A percentile compares a stretch with the other conserved stretches of the same genome.
Conservation (phyloP, 345 rosid species). For the Toxicodendron radicans region DNA sequence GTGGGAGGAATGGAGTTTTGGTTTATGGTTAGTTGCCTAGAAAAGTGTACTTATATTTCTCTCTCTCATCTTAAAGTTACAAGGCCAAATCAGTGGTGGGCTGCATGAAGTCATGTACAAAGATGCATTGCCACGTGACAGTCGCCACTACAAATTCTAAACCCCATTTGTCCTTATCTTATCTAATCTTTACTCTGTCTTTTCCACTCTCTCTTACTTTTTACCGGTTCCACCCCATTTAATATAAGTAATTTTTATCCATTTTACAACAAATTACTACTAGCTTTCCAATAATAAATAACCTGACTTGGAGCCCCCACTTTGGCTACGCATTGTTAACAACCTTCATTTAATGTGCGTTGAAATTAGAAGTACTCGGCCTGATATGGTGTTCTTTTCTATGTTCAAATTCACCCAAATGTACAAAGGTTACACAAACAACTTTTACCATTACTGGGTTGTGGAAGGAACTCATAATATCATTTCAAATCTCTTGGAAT, state of each 20-base stretch:
- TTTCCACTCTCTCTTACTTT: background rate
- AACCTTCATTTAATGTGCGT: slow-evolving; percentile 11
- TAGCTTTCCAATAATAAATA: slow-evolving; percentile 10
- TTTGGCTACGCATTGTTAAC: background rate
- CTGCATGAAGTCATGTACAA: slow-evolving; percentile 26
- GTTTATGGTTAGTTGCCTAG: background rate
- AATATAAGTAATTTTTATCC: too few species aligned
- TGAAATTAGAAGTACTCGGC: background rate
- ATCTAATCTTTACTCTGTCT: background rate
- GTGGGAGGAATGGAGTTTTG: background rate
- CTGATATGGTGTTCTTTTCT: background rate
- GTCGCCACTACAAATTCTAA: slow-evolving; percentile 18
- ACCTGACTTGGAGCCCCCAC: too few species aligned
- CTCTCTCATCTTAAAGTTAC: slow-evolving; percentile 14
- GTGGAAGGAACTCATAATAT: too few species aligned
- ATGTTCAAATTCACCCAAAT: background rate
- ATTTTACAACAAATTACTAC: slow-evolving; percentile 1
- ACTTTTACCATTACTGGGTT: too few species aligned
- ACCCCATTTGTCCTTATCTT: slow-evolving; percentile 9
- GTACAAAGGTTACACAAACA: background rate
- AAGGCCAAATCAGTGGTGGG: slow-evolving; percentile 27
- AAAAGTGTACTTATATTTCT: too few species aligned
- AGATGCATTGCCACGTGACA: slow-evolving; percentile 47
- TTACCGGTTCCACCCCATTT: background rate
- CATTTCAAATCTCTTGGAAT: too few species aligned